These are phyloP conservation scores for Paraphoma chrysanthemicola DNA, from an alignment of 2,329 filamentous ascomycete species.

Conservation along the genomic window DNA sequence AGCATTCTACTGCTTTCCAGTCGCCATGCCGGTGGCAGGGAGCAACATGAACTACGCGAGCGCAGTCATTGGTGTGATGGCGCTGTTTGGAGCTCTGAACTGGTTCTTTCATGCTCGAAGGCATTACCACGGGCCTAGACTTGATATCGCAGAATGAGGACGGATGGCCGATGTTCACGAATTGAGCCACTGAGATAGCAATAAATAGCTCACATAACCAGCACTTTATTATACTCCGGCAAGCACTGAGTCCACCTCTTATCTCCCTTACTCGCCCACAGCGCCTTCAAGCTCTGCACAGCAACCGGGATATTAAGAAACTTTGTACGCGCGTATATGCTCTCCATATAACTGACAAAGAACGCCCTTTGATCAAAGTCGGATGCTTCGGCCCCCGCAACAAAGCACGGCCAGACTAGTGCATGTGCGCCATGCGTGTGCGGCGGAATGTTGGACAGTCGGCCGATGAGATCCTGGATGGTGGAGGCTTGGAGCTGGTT, in stretches of 20 bases:
- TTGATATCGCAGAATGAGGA: constrained; percentile 5
- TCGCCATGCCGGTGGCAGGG: constrained; percentile 30
- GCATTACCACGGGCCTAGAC: constrained; percentile 18
- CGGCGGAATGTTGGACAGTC: constrained; percentile 14
- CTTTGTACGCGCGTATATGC: constrained; percentile 18
- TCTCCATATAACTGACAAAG: constrained; percentile 20
- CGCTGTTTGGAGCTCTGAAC: constrained; percentile 13
- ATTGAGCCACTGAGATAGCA: too few relatives aligned
- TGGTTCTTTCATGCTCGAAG: constrained; percentile 21
- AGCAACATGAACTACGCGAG: constrained; percentile 36
- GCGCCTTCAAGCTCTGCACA: constrained; percentile 13
- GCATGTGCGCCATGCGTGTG: constrained; percentile 19
- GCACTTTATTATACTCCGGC: constrained; percentile 13
- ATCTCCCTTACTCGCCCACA: constrained; percentile 14
- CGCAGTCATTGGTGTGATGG: constrained; percentile 21
- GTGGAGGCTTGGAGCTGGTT: constrained; percentile 4
- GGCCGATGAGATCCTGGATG: constrained; percentile 14
- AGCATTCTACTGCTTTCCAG: constrained; percentile 42
- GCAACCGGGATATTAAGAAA: constrained; percentile 26
- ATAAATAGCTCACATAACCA: constrained; percentile 19
- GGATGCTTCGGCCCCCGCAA: constrained; percentile 22
- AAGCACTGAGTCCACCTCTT: constrained; percentile 19
- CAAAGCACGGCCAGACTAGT: constrained; percentile 28
- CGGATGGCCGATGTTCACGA: neutral
- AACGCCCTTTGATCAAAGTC: constrained; percentile 17